Base-by-base conservation (phyloP, 768 basidiomycete genomes). In the Termitomyces sp. region DNA sequence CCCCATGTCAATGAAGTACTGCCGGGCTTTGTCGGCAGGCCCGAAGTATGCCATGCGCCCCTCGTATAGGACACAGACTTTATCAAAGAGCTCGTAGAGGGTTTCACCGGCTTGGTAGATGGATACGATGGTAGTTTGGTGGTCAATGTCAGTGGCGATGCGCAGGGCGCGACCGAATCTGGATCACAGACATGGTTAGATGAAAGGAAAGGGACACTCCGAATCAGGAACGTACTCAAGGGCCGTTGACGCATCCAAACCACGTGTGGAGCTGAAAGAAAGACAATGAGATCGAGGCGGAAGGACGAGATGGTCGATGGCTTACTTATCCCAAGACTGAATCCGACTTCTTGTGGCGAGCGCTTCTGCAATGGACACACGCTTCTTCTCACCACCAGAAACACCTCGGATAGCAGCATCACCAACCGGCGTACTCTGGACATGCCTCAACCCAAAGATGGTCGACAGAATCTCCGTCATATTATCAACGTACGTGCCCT, bases 81-180 rank as follows among this genome's bases (percentile, higher is more conserved):
- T 89, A 76, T 93, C 74, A 66, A 80, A 94, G 5, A 78, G 70
- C 12, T 79, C 52, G 60, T 82, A 86, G 0, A 89, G 70, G 2
- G 77, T 75, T 67, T 93, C 89, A 50, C 87, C 85, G 10, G 89
- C 90, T 71, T 94, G 91, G 69, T 94, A 92, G 42, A 94, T 83
- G 0, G 90, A 87, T 21, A 89, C 89, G 56, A 94, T 79, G 0
- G 86, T 90, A 0, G 87, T 71, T 50, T 72, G 65, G 23, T 70
- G 67, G 42, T 71, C 69, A 1, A 82, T 74, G 64, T 90, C 83
- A 5, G 87, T 88, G 4, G 80, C 75, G 49, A 85, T 76, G 1
- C 88, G 81, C 40, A 91, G 74, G 0, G 85, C 80, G 51, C 78
- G 83, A 53, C 82, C 80, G 62, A 86, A 89, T 47, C 63, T 62